Evolutionary conservation across 768 basidiomycete species (phyloP), one percentile per base, ranked within the genome.

Genomic region (Kwoniella europaea): DNA sequence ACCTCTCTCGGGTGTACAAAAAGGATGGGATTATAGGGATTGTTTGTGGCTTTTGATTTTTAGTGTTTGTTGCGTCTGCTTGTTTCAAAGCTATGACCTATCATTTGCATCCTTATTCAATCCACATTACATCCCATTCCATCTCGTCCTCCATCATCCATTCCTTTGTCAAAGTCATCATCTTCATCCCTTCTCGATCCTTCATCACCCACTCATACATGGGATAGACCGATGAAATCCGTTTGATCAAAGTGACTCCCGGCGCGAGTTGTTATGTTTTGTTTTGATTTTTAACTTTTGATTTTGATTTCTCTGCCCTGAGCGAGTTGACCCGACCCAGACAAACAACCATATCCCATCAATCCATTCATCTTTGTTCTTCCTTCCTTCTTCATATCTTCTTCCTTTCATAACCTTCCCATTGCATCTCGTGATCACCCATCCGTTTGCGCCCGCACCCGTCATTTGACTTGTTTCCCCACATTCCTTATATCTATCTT

Each of bases 391-490:
- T 59, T 56, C 63, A 65, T 52, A 63, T 56, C 65, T 43, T 56
- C 27, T 41, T 13, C 50, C 24, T 41, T 41, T n/a, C 10, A 20
- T 67, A 29, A 13, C 29, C 42, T 61, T 41, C 22, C 41, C 27
- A 7, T 53, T 41, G 12, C 54, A 16, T 22, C 63, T 29, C 59
- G 27, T 52, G 10, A 22, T 29, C 20, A 67, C 22, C 29, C 27
- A 9, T 61, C 63, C 68, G 68, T 65, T 20, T 50, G 62, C 68
- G 68, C 53, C 68, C 68, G 68, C 24, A 58, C 35, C 68, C 68
- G 68, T 70, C 5, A 27, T 50, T 50, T 50, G 12, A 50, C 18
- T 18, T 50, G 18, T 50, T 29, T 43, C 13, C 18, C 20, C 16
- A 50, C 27, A 63, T 41, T 12, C 41, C 46, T 54, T 42, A 22